phyloP scores from a whole-genome alignment of 495 filamentous ascomycete species.

The Xylona heveae region DNA sequence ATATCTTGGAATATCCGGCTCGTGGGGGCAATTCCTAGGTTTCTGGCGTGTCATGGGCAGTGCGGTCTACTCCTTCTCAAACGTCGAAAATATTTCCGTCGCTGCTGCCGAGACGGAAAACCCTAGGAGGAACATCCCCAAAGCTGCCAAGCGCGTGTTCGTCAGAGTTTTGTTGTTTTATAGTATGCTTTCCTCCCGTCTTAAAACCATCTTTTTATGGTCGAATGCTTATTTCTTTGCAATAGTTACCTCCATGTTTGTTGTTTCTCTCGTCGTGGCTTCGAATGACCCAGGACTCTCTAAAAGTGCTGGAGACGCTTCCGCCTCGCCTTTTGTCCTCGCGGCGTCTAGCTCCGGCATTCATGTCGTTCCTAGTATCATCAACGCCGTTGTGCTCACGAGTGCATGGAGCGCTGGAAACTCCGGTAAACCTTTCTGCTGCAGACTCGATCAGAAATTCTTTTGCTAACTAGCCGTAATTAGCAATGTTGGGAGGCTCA shows the following conservation, averaged over 20 bases:
- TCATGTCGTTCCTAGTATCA: conserved; percentile 25
- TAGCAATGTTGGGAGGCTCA: no score
- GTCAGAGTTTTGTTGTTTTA: conserved; percentile 16
- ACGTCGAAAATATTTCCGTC: background rate
- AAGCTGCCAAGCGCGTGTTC: conserved; percentile 11
- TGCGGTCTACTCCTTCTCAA: background rate
- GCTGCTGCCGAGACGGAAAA: background rate
- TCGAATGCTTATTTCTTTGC: no score
- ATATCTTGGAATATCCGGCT: background rate
- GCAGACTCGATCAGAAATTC: no score
- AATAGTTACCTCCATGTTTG: conserved; percentile 34
- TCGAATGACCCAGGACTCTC: conserved; percentile 4
- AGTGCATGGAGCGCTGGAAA: no score
- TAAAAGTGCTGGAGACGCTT: conserved; percentile 16
- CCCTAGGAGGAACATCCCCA: conserved; percentile 10
- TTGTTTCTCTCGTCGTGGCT: conserved; percentile 38
- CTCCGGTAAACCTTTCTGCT: no score
- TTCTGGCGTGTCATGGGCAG: background rate
- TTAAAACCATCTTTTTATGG: no score
- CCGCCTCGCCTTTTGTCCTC: conserved; percentile 41
- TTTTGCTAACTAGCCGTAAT: no score
- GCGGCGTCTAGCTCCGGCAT: conserved; percentile 33
- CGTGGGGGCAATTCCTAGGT: background rate
- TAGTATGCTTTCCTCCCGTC: no score
- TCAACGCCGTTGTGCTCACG: no score